phyloP scores from a whole-genome alignment of 345 rosid genomes.

The Moricandia arvensis region DNA sequence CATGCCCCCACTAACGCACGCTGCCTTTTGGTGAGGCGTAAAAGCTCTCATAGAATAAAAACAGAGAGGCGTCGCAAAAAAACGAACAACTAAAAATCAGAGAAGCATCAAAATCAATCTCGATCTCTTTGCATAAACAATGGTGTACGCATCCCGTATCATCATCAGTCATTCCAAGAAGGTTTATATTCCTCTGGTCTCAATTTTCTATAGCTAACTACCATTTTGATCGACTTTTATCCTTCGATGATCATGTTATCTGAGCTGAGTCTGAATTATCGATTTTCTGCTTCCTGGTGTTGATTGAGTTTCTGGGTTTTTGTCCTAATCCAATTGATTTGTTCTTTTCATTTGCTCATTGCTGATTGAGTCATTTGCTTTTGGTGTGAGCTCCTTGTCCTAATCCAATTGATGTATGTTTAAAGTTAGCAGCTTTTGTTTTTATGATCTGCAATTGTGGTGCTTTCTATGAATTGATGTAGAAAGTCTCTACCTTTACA shows the following conservation, averaged over 20 bases:
- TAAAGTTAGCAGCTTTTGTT: not conserved
- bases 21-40: slow-evolving; percentile 30
- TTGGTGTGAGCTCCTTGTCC: too few species aligned
- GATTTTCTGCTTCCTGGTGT: not conserved
- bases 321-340: not conserved
- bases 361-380: not conserved
- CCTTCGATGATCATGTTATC: not conserved
- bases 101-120: not conserved
- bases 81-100: not conserved
- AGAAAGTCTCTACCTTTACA: not conserved
- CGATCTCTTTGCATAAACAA: slow-evolving; percentile 28
- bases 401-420: too few species aligned
- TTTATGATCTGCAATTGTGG: not conserved
- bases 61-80: not conserved
- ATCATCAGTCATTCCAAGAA: slow-evolving; percentile 64
- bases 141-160: slow-evolving; percentile 60
- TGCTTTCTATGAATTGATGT: not conserved
- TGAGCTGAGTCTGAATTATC: not conserved
- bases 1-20: not conserved
- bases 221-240: not conserved
- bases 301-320: not conserved
- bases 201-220: not conserved
- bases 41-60: slow-evolving; percentile 25
- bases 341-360: slow-evolving; percentile 1
- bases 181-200: slow-evolving; percentile 29